These are phyloP conservation scores for Populus tomentosa DNA, from an alignment of 441 rosid species.

Conservation along the genomic window DNA sequence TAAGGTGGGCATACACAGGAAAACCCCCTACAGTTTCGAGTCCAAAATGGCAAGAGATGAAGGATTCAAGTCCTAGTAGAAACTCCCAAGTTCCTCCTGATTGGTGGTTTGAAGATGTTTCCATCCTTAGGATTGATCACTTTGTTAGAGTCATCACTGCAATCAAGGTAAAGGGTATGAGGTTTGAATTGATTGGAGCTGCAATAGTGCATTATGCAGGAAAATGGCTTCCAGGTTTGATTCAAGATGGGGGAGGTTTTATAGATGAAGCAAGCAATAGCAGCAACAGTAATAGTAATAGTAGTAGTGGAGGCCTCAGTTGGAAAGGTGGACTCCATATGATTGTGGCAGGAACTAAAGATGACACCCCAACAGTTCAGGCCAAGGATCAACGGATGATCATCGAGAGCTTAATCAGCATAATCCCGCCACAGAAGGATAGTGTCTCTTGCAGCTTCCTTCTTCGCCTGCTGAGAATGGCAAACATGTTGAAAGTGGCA, in stretches of 20 bases:
- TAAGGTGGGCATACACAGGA: conserved; percentile 86
- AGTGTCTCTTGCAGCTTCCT: conserved; percentile 88
- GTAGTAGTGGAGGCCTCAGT: conserved; percentile 39
- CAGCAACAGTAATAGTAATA: conserved; percentile 38
- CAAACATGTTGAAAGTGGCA: conserved; percentile 78
- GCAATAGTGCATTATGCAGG: conserved; percentile 74
- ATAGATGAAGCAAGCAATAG: conserved; percentile 63
- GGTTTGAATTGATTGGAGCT: conserved; percentile 79
- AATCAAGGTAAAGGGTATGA: conserved; percentile 91
- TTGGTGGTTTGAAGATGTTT: conserved; percentile 90
- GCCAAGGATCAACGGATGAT: conserved; percentile 90
- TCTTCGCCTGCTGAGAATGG: conserved; percentile 71
- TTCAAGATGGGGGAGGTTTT: conserved; percentile 46
- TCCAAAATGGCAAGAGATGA: conserved; percentile 74
- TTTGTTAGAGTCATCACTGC: conserved; percentile 88
- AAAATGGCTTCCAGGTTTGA: conserved; percentile 83
- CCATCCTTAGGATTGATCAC: conserved; percentile 46
- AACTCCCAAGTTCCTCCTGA: conserved; percentile 80
- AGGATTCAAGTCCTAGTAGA: conserved; percentile 76
- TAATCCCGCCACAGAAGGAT: conserved; percentile 89
- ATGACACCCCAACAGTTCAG: conserved; percentile 51
- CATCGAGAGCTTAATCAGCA: conserved; percentile 80
- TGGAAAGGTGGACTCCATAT: conserved; percentile 92
- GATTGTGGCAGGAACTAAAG: conserved; percentile 59
- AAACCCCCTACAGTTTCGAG: conserved; percentile 64